These are phyloP conservation scores for Pulveroboletus sp. DNA, from an alignment of 768 basidiomycete species.

Conservation along the genomic window DNA sequence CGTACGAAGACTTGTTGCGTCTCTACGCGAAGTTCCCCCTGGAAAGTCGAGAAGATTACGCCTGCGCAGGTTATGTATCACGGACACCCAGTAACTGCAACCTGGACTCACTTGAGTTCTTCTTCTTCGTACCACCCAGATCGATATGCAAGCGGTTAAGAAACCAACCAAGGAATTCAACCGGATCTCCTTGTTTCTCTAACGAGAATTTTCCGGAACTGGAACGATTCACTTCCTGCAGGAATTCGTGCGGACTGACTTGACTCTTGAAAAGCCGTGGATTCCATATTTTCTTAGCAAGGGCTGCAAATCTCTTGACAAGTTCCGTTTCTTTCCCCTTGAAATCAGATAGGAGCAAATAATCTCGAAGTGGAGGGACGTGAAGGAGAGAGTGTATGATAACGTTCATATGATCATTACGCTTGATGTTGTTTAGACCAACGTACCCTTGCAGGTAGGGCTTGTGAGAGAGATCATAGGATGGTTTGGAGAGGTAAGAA, in stretches of 20 bases:
- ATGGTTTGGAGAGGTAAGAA: slow-evolving; percentile 60
- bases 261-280: slow-evolving; percentile 95
- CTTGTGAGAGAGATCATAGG: slow-evolving; percentile 78
- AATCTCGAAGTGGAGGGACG: slow-evolving; percentile 83
- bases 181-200: slow-evolving; percentile 93
- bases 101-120: slow-evolving; percentile 70
- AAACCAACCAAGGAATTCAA: slow-evolving; percentile 94
- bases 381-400: slow-evolving; percentile 92
- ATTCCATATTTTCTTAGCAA: slow-evolving; percentile 96
- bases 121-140: slow-evolving; percentile 90
- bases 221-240: slow-evolving; percentile 92
- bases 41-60: slow-evolving; percentile 89
- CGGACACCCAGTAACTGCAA: slow-evolving; percentile 13
- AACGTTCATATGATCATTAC: slow-evolving; percentile 97
- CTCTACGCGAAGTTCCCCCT: slow-evolving; percentile 89
- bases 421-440: slow-evolving; percentile 96
- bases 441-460: slow-evolving; percentile 91
- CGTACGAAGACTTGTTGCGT: slow-evolving; percentile 90
- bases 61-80: slow-evolving; percentile 42
- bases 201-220: slow-evolving; percentile 89
- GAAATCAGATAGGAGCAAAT: slow-evolving; percentile 73
- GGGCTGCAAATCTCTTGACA: slow-evolving; percentile 76
- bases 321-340: slow-evolving; percentile 79
- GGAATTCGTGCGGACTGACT: slow-evolving; percentile 97
- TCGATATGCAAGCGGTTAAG: slow-evolving; percentile 91